These are phyloP conservation scores for Kregervanrija fluxuum DNA, from an alignment of 805 yeast species.

Conservation along the genomic window DNA sequence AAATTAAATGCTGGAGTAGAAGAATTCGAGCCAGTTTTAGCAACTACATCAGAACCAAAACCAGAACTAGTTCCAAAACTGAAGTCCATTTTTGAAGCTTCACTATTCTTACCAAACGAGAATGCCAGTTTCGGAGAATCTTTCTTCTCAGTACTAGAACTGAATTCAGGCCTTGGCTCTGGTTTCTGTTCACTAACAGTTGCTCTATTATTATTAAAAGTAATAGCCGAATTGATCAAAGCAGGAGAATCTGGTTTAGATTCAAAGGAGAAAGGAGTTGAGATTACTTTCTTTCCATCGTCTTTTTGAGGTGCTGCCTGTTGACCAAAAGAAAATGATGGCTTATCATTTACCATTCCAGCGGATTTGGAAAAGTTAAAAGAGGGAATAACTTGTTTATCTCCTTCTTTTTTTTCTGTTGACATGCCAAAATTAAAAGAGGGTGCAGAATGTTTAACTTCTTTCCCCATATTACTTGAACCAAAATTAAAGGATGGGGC, in stretches of 20 bases:
- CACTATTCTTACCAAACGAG: conserved; percentile 6
- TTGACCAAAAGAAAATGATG: conserved; percentile 1
- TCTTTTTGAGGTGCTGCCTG: not conserved
- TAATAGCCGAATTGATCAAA: too few relatives aligned
- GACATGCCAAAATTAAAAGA: conserved; percentile 10
- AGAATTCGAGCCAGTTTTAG: not conserved
- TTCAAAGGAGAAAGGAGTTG: too few relatives aligned
- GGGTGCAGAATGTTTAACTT: conserved; percentile 4
- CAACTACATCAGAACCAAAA: not conserved
- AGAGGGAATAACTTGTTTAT: not conserved
- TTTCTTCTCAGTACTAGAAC: too few relatives aligned
- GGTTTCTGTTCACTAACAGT: too few relatives aligned
- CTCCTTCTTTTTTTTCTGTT: conserved; percentile 1
- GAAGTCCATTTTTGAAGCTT: not conserved
- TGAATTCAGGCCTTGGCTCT: too few relatives aligned
- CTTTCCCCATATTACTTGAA: conserved; percentile 1
- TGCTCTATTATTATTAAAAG: too few relatives aligned
- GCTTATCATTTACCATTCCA: conserved; percentile 1
- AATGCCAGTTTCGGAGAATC: conserved; percentile 1
- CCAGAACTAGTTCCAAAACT: conserved; percentile 1
- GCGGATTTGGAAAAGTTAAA: not conserved
- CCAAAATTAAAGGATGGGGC: not conserved
- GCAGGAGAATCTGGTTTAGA: too few relatives aligned
- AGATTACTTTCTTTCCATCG: not conserved
- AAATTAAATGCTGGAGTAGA: conserved; percentile 1